Percentiles rank a stretch among this genome's conserved stretches.
These are phyloP conservation scores for Mycena haematopus DNA, from an alignment of 768 basidiomycete species.

Conservation along the genomic window DNA sequence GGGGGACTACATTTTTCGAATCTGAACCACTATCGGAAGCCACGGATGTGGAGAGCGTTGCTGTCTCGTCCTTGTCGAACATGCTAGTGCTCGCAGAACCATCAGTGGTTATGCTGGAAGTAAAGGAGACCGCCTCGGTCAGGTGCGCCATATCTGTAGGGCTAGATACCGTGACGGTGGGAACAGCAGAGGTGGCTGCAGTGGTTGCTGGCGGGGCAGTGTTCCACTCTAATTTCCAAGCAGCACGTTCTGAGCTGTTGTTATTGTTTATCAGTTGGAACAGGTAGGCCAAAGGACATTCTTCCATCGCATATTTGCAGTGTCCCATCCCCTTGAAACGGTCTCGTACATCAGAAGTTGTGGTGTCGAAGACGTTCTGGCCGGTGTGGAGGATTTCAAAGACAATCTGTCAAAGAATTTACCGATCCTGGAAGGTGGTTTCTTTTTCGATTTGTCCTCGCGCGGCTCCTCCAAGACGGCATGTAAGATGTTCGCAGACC, in stretches of 20 bases:
- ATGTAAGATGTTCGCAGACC: neutral
- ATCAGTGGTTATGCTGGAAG: neutral
- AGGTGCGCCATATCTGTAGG: neutral
- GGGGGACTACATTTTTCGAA: neutral
- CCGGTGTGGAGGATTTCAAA: neutral
- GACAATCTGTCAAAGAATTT: neutral
- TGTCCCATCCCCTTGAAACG: conserved; percentile 8
- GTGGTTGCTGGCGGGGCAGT: neutral
- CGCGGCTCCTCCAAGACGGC: neutral
- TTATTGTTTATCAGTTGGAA: neutral
- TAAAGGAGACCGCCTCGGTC: neutral
- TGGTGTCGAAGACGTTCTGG: neutral
- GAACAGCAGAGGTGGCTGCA: neutral
- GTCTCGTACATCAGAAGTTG: conserved; percentile 3
- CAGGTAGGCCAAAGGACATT: conserved; percentile 3
- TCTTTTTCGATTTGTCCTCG: conserved; percentile 8
- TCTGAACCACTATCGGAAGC: neutral
- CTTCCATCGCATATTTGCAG: conserved; percentile 1
- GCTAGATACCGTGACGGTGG: neutral
- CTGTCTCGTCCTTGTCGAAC: neutral
- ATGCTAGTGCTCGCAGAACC: neutral
- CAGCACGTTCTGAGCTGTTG: neutral
- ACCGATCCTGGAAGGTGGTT: neutral
- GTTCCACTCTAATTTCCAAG: conserved; percentile 9
- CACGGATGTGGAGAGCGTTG: neutral